Percentiles rank a stretch among this genome's conserved stretches.
Conservation (phyloP, 2,329 filamentous ascomycete species). For the Ceratocystis papillata region DNA sequence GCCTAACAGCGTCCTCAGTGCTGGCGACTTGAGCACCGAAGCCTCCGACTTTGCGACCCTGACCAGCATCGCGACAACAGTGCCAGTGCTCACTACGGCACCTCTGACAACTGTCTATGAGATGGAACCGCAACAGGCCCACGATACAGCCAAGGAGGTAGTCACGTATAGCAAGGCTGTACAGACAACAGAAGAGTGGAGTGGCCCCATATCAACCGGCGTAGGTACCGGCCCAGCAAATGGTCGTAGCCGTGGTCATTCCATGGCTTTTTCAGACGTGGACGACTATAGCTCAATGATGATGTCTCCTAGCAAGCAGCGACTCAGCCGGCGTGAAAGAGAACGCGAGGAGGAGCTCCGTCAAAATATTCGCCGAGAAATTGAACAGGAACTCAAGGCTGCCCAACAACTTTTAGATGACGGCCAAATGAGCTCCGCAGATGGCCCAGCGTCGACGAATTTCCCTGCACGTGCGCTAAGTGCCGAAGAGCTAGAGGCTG, state of each 20-base stretch:
- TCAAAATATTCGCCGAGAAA: slow-evolving; percentile 71
- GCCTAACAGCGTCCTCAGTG: slow-evolving; percentile 76
- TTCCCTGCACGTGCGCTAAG: slow-evolving; percentile 74
- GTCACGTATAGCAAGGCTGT: slow-evolving; percentile 97
- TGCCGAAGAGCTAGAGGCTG: slow-evolving; percentile 75
- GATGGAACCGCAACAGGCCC: slow-evolving; percentile 45
- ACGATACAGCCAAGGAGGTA: slow-evolving; percentile 63
- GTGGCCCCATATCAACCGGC: slow-evolving; percentile 34
- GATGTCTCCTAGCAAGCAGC: slow-evolving; percentile 53
- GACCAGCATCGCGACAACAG: slow-evolving; percentile 36
- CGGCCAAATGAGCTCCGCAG: slow-evolving; percentile 34
- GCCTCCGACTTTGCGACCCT: slow-evolving; percentile 50
- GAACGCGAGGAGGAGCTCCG: slow-evolving; percentile 83
- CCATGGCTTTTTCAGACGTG: slow-evolving; percentile 46
- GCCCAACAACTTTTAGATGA: slow-evolving; percentile 51
- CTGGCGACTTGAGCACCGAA: slow-evolving; percentile 67
- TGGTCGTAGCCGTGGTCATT: slow-evolving; percentile 36
- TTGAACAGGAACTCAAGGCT: slow-evolving; percentile 81
- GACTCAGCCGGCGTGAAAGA: slow-evolving; percentile 64
- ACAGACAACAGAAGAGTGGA: slow-evolving; percentile 74
- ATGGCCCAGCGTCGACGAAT: slow-evolving; percentile 34
- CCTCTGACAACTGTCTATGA: slow-evolving; percentile 70
- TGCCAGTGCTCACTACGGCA: slow-evolving; percentile 63
- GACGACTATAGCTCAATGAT: slow-evolving; percentile 47
- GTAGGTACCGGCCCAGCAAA: slow-evolving; percentile 19